These are phyloP conservation scores for Malus asiatica DNA, from an alignment of 306 rosid genomes.

Conservation along the genomic window DNA sequence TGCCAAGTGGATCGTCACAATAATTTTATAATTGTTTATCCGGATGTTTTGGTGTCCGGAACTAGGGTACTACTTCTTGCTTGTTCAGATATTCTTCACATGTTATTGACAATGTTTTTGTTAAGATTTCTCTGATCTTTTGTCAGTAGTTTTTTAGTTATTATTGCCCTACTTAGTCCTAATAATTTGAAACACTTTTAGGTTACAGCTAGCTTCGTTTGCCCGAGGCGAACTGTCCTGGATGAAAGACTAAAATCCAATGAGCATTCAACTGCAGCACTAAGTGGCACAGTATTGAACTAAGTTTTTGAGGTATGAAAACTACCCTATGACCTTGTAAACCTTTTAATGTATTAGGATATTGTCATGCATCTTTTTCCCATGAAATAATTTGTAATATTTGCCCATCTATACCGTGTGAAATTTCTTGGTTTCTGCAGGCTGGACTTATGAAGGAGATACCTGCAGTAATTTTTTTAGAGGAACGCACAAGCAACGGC, in stretches of 20 bases:
- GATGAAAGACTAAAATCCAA: constrained; percentile 77
- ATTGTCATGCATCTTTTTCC: not conserved
- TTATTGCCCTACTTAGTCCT: constrained; percentile 11
- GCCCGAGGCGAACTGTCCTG: constrained; percentile 80
- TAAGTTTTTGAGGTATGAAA: constrained; percentile 78
- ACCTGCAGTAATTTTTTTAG: constrained; percentile 52
- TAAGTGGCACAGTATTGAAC: constrained; percentile 83
- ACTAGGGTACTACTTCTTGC: constrained; percentile 63
- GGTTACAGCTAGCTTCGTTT: constrained; percentile 77
- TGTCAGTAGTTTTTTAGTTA: not conserved
- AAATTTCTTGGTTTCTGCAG: constrained; percentile 29
- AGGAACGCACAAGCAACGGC: constrained; percentile 60
- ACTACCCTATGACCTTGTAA: constrained; percentile 9
- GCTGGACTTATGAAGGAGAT: constrained; percentile 64
- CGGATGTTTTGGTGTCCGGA: constrained; percentile 73
- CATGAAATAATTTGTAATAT: not conserved
- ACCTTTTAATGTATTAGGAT: not conserved
- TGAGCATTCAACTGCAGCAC: constrained; percentile 70
- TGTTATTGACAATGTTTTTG: not conserved
- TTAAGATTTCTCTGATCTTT: not conserved
- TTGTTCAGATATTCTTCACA: constrained; percentile 1
- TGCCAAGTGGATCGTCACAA: constrained; percentile 58
- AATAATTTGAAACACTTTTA: constrained; percentile 25
- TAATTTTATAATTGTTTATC: constrained; percentile 75
- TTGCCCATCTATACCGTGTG: not conserved